Evolutionary conservation across 225 moss, liverwort and hornwort genomes (phyloP), one percentile per base, ranked within the genome.

Genomic region (Pseudisothecium myosuroides): DNA sequence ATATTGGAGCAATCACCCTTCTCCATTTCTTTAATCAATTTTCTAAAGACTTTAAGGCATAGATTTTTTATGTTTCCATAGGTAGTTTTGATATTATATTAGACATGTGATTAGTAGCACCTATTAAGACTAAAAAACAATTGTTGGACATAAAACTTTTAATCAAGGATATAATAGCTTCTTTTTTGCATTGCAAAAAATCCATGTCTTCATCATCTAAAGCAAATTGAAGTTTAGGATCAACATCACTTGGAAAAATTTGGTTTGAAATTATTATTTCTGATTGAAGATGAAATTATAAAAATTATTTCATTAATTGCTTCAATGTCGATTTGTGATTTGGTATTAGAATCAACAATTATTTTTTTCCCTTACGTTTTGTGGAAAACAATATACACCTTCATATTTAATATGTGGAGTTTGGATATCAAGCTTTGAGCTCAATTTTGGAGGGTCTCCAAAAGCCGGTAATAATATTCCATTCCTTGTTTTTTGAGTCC

Each of bases 101-200:
- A 14, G 28, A 34, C 18, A 34, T 6, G 34, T 65, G 17, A 34
- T 34, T 17, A 34, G 18, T 34, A 34, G 10, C 34, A 34, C 17
- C 34, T 34, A 34, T 5, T 65, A 65, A 36, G 18, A 65, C 36
- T 18, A 65, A 34, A 5, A 10, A 36, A 5, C 5, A 10, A 10
- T 36, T 77, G 14, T 77, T 77, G 23, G 0, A 10, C 12, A 54
- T 77, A 36, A 14, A 34, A 55, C 1, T 54, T 5, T 77, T 54
- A 54, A 36, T 77, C 2, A 36, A 23, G 23, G 23, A 69, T 36
- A n/a, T 2, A 22, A n/a, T 68, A 69, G 17, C 5, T 23, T 6
- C 21, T 68, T 68, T 17, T 21, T 1, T 2, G 0, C 2, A 3
- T 58, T 18, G 19, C 0, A 0, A 69, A 1, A 41, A 69, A 24